Base-by-base conservation (phyloP, 2,329 filamentous ascomycete species). In the Diaporthe sp. region DNA sequence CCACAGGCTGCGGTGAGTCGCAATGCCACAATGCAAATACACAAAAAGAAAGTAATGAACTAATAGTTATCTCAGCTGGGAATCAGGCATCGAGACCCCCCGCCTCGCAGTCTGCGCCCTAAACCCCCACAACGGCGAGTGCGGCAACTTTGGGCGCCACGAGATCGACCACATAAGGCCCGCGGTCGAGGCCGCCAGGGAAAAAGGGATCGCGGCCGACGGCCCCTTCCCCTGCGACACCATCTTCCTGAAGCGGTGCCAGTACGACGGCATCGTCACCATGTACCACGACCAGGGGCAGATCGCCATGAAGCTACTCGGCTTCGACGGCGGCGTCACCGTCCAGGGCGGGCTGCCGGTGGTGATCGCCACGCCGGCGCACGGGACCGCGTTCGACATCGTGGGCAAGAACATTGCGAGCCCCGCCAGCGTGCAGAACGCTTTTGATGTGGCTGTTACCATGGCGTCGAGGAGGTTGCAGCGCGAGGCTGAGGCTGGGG, bases 271-370 rank as follows among this genome's bases (percentile, higher is more conserved):
- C n/a, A 82, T 84, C 37, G 79, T 83, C 42, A 82, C 82, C 58
- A 83, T 84, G 82, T 84, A 83, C 71, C 82, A 84, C 77, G 82
- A 84, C 75, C 82, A 83, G 65, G 82, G 82, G 6, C 82, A 84
- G 76, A 83, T 83, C 49, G 82, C 82, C 7, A 80, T 84, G 76
- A 84, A 83, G 77, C 77, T 84, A 6, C 79, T 84, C 12, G 77
- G 76, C 2, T 84, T 84, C 75, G 82, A 84, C 44, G 81, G 82
- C 12, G 81, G 82, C 7, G 82, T 83, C 31, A 84, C 82, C 0
- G 79, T 83, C 2, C 81, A 83, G 72, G 82, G 82, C 12, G 82
- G 82, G 4, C 75, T 83, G 20, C 82, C 82, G 1, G 77, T 83
- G 42, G 77, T 78, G 0, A 78, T 83, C 51, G 80, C 82, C 17